Base-by-base conservation (phyloP, 148 eudicot species). In the Chenopodium album region DNA sequence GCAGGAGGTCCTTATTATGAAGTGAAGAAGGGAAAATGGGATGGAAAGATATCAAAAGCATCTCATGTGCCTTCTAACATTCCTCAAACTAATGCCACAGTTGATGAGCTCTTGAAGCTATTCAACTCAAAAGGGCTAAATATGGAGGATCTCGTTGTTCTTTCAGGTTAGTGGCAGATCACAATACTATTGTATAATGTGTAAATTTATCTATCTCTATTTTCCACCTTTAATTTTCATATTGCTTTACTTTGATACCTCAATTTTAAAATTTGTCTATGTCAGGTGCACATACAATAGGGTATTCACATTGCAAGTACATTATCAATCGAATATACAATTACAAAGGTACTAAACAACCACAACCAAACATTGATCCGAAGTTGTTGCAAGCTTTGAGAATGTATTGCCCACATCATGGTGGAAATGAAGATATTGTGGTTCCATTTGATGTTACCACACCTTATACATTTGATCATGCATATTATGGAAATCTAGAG, bases 391-490 rank as follows among this genome's bases (percentile, higher is more conserved):
- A 87, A 80, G 93, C 92, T 65, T 83, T 95, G 7, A 88, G 52
- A 77, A 87, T 94, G 97, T 91, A 89, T 9, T 94, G 98, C 71
- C 99, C 98, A 2, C 88, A 66, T 0, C 81, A 52, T 64, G 99
- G 98, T 47, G 94, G 94, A 4, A 94, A 92, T 79, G 81, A 77
- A n/a, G 91, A 88, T 79, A 80, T 90, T 63, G 92, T 94, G 29
- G 99, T 93, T 76, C 99, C 99, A 22, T 91, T 94, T 84, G 99
- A 95, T 84, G 98, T 92, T 8, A 90, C 94, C 7, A 94, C 98
- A 1, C 98, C 99, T 3, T 94, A 87, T 73, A 37, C 83, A 54
- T 94, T 96, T 82, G 99, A 96, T 80, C 91, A 96, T 81, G 87
- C 88, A 9, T 96, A 94, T 74, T 96, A 89, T 84, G 92, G 90